Evolutionary conservation across 257 asterid species (phyloP), one percentile per base, ranked within the genome.

Genomic region (Gynochthodes officinalis): DNA sequence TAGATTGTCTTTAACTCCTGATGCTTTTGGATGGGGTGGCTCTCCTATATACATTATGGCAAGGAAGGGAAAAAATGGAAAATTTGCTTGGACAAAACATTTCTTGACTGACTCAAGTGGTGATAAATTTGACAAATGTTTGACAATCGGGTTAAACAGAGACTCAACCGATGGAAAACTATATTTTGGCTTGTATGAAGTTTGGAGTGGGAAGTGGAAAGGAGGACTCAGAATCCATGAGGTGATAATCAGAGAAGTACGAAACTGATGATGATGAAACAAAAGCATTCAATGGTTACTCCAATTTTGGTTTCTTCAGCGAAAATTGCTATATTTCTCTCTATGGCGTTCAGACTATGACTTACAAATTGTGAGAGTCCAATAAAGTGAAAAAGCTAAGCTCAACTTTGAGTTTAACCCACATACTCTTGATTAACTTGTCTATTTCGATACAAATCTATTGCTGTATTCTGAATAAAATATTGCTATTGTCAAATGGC

Each of bases 141-240:
- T 0, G 64, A 15, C 33, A 19, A 5, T 8, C 30, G 50, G 53
- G 66, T 13, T 50, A 23, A 3, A 42, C 19, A 28, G 19, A 49
- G 32, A 10, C 18, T 9, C 52, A 16, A n/a, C 27, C 50, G 1
- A 14, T n/a, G n/a, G n/a, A 0, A 78, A 58, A 57, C n/a, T 84
- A 11, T 75, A 74, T 59, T 81, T 84, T 43, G 84, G 86, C 5
- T 61, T 84, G 16, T 83, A 83, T 55, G 89, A 85, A 68, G 85
- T 84, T 19, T 87, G 88, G 91, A 81, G 85, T 71, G 91, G 89
- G 25, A 82, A 82, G 57, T 87, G 89, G 91, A 87, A 87, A 71
- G 91, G 91, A 10, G 91, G 91, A 11, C 88, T 87, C 75, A 73
- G 44, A 42, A 87, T 87, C 43, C 78, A 84, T 69, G 23, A 74